Percentiles rank a stretch among this genome's conserved stretches.
Evolutionary conservation across 75 land plant species (phyloP).

Genomic region (Pinus taeda): DNA sequence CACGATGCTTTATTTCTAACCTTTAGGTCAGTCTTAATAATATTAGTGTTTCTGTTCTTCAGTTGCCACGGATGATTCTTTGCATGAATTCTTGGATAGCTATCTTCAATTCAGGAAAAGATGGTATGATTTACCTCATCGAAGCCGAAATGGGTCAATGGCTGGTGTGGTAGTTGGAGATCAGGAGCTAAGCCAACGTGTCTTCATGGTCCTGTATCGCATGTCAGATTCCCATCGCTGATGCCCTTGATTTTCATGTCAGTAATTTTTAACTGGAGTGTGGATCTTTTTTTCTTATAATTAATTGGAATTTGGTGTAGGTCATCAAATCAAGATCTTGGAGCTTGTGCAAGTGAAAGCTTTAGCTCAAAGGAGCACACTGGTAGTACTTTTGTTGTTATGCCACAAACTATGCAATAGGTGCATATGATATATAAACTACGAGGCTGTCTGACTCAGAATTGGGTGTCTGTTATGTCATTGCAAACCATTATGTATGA

Average conservation of each 20-base stretch:
- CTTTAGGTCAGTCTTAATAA: neutral
- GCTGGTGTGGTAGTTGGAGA: slow-evolving; percentile 93
- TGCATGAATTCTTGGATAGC: slow-evolving; percentile 83
- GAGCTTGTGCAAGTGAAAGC: slow-evolving; percentile 50
- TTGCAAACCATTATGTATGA: neutral
- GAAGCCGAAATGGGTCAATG: slow-evolving; percentile 42
- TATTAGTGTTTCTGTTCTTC: slow-evolving; percentile 12
- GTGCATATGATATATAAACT: neutral
- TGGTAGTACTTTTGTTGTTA: slow-evolving; percentile 35
- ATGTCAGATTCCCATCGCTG: slow-evolving; percentile 53
- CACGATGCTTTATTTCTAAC: neutral
- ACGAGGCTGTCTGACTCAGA: neutral
- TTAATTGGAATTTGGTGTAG: slow-evolving; percentile 22
- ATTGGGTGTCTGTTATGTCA: neutral
- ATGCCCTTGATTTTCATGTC: neutral
- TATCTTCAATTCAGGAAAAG: slow-evolving; percentile 82
- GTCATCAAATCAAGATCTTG: slow-evolving; percentile 80
- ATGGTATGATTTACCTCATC: slow-evolving; percentile 85
- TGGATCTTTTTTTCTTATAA: neutral
- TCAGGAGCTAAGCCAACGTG: slow-evolving; percentile 76
- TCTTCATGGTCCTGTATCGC: slow-evolving; percentile 82
- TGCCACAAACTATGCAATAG: neutral
- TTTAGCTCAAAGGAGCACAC: slow-evolving; percentile 68
- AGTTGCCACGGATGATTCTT: slow-evolving; percentile 74
- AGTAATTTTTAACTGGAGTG: neutral